phyloP scores from a whole-genome alignment of 805 yeast species.

The Monosporozyma servazzii region DNA sequence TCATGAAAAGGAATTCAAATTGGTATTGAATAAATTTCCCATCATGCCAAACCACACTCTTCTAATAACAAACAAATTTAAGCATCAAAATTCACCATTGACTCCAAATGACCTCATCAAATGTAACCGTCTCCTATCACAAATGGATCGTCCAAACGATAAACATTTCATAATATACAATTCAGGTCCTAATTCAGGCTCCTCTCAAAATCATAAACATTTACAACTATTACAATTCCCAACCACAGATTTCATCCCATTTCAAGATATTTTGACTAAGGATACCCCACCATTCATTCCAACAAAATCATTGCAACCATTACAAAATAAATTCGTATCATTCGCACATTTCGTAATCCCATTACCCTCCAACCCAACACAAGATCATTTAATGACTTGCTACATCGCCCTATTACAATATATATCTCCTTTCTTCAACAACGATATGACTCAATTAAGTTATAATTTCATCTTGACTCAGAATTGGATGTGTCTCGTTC shows the following conservation, averaged over 20 bases:
- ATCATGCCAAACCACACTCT: slow-evolving; percentile 71
- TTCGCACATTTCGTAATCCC: slow-evolving; percentile 77
- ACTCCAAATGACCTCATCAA: slow-evolving; percentile 58
- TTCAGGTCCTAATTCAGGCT: slow-evolving; percentile 85
- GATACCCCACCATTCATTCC: slow-evolving; percentile 46
- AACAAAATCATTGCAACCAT: slow-evolving; percentile 44
- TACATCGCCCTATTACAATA: slow-evolving; percentile 67
- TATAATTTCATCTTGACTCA: slow-evolving; percentile 77
- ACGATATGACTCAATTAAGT: slow-evolving; percentile 39
- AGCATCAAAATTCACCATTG: slow-evolving; percentile 63
- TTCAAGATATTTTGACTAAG: slow-evolving; percentile 40
- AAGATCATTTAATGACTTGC: slow-evolving; percentile 41
- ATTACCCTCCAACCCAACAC: slow-evolving; percentile 8
- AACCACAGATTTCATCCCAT: slow-evolving; percentile 33
- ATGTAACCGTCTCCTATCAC: slow-evolving; percentile 44
- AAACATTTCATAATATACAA: slow-evolving; percentile 75
- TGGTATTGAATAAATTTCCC: slow-evolving; percentile 82
- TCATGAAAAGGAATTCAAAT: slow-evolving; percentile 35
- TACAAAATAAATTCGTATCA: slow-evolving; percentile 50
- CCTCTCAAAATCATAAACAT: slow-evolving; percentile 90
- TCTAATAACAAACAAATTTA: slow-evolving; percentile 65
- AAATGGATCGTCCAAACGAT: slow-evolving; percentile 31
- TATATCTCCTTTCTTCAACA: slow-evolving; percentile 54
- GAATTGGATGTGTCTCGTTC: slow-evolving; percentile 75
- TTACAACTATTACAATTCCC: slow-evolving; percentile 78